A percentile compares a stretch with the other conserved stretches of the same genome.
Evolutionary conservation across 73 alveolate species (phyloP).

Genomic region (Tetrahymena malaccensis): DNA sequence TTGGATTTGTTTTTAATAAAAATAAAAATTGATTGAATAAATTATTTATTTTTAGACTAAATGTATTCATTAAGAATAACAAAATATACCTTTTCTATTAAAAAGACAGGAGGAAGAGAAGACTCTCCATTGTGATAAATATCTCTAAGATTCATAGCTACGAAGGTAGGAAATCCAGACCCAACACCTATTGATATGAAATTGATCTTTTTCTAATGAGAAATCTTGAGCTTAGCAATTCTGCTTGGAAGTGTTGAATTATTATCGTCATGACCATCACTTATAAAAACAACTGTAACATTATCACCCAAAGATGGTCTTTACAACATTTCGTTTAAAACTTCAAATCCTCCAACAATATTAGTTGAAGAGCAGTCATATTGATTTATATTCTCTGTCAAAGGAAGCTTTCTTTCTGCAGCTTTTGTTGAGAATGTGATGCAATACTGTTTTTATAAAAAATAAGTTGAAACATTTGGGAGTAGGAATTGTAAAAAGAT

Average conservation of each 20-base stretch:
- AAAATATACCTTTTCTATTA: not conserved
- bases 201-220: not conserved
- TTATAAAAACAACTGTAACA: constrained; percentile 10
- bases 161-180: constrained; percentile 25
- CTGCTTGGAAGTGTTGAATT: not conserved
- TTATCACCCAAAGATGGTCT: not conserved
- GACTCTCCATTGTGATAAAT: constrained; percentile 33
- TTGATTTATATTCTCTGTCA: not conserved
- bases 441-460: not conserved
- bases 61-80: not conserved
- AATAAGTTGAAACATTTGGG: not conserved
- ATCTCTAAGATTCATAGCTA: constrained; percentile 25
- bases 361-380: not conserved
- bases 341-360: not conserved
- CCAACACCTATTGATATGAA: constrained; percentile 37
- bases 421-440: not conserved
- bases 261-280: constrained; percentile 20
- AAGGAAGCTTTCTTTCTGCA: not conserved
- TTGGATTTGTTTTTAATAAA: no score
- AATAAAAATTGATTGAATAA: no score
- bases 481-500: not conserved
- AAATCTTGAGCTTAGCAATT: not conserved
- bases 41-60: not conserved
- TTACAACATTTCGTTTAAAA: not conserved
- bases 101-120: constrained; percentile 21